These are phyloP conservation scores for Serendipita sp. DNA, from an alignment of 768 basidiomycete genomes.

Conservation along the genomic window DNA sequence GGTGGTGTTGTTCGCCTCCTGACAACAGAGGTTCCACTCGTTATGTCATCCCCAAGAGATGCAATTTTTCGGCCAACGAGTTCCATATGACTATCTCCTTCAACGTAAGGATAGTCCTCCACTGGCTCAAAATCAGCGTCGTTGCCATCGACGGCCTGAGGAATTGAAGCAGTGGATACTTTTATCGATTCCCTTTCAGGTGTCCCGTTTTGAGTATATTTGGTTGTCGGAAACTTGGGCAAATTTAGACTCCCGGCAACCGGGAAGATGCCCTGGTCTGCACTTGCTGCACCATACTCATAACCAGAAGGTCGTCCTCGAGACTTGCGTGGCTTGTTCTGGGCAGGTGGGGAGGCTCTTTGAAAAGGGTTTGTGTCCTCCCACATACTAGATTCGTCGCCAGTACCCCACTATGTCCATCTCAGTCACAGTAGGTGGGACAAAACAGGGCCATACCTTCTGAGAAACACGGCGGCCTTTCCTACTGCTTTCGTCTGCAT, in stretches of 20 bases:
- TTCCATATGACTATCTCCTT: background rate
- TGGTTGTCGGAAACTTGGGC: background rate
- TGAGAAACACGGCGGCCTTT: background rate
- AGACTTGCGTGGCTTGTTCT: background rate
- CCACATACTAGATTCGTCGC: conserved; percentile 2
- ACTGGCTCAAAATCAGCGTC: background rate
- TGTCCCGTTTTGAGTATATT: background rate
- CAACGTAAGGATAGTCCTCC: background rate
- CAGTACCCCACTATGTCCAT: background rate
- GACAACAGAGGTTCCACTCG: background rate
- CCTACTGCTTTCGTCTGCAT: background rate
- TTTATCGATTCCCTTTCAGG: background rate
- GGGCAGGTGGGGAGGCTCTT: background rate
- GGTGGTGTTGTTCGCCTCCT: background rate
- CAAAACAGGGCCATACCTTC: background rate
- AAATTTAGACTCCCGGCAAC: background rate
- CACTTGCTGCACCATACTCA: background rate
- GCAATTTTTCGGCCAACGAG: conserved; percentile 23
- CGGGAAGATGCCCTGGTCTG: background rate
- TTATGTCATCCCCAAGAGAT: background rate
- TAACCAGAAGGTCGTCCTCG: background rate
- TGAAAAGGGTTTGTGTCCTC: conserved; percentile 2
- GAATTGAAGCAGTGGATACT: background rate
- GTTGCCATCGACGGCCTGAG: background rate
- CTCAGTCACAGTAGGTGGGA: background rate